Conservation (phyloP, 2,329 filamentous ascomycete species). For the Beauveria sp. region DNA sequence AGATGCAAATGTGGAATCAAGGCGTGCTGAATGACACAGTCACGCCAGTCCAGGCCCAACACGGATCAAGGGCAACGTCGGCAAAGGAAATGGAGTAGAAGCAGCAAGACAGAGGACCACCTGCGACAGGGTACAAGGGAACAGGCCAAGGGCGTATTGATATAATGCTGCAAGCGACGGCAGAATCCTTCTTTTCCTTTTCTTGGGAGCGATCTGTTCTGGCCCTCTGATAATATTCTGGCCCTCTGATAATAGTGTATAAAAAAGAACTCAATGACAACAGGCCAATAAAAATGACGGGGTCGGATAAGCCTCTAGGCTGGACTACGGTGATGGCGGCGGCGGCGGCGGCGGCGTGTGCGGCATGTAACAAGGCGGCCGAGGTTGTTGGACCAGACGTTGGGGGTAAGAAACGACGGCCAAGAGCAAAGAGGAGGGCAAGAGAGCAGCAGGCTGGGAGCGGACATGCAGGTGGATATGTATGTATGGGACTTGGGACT, state of each 20-base stretch:
- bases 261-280: neutral
- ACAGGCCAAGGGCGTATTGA: neutral
- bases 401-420: constrained; percentile 12
- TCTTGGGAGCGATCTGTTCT: neutral
- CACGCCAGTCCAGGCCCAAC: constrained; percentile 8
- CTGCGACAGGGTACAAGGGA: constrained; percentile 5
- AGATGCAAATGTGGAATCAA: constrained; percentile 5
- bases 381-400: neutral
- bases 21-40: constrained; percentile 8
- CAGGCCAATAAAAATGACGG: neutral
- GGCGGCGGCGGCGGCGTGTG: neutral
- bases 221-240: neutral
- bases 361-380: neutral
- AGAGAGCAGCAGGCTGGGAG: constrained; percentile 2
- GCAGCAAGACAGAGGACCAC: neutral
- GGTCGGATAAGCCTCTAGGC: neutral
- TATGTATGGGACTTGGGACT: neutral
- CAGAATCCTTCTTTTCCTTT: too few species aligned
- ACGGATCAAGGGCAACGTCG: neutral
- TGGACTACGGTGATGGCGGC: neutral
- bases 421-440: constrained; percentile 13
- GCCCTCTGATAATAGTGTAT: neutral
- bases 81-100: neutral
- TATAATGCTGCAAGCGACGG: neutral
- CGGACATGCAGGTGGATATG: constrained; percentile 8